These are phyloP conservation scores for Suillus fuscotomentosus DNA, from an alignment of 768 basidiomycete species.

Conservation along the genomic window DNA sequence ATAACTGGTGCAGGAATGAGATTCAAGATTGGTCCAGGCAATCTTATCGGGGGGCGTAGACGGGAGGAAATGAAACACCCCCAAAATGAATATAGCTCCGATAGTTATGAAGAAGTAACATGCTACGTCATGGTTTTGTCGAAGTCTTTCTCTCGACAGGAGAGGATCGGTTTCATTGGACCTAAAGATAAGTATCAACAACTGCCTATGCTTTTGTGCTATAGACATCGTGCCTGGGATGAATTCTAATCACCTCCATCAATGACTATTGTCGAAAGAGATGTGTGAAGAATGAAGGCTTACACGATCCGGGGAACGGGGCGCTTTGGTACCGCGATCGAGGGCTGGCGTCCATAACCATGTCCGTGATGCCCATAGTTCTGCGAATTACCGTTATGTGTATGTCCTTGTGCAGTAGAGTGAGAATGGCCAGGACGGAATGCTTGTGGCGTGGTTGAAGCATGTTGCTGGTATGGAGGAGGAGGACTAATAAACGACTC, in stretches of 20 bases:
- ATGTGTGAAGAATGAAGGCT: neutral
- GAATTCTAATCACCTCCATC: neutral
- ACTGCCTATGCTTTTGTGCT: neutral
- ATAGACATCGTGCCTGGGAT: neutral
- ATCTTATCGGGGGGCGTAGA: neutral
- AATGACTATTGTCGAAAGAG: neutral
- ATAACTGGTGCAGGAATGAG: constrained; percentile 24
- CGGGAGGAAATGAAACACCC: neutral
- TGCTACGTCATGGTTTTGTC: neutral
- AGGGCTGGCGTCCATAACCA: neutral
- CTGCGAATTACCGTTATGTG: neutral
- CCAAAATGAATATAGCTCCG: neutral
- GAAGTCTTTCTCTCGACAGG: neutral
- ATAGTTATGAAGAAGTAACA: neutral
- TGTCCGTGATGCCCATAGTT: neutral
- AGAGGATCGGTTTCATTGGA: neutral
- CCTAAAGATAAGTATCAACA: neutral
- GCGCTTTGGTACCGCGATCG: neutral
- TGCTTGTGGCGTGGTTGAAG: neutral
- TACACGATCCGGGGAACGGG: neutral
- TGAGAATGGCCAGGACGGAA: neutral
- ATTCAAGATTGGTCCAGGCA: constrained; percentile 18
- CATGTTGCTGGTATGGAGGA: neutral
- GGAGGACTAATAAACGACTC: neutral
- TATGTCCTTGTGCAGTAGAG: neutral